Evolutionary conservation across 2,329 filamentous ascomycete species (phyloP).

Genomic region (Chrysosporium queenslandicum): DNA sequence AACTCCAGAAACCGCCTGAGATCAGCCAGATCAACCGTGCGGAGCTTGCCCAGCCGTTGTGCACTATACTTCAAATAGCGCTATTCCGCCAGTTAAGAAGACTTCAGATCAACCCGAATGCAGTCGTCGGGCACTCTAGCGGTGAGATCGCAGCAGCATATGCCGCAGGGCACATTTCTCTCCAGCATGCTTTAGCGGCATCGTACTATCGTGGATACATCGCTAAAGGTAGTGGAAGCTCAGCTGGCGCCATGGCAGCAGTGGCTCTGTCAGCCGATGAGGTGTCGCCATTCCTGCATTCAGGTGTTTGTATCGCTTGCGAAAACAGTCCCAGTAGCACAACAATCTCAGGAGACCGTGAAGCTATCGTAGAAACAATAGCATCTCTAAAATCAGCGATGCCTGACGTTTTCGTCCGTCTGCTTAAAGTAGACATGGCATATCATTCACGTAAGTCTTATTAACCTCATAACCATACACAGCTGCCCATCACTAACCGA

Average conservation of each 20-base stretch:
- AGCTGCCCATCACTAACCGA: too few relatives aligned
- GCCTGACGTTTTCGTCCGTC: slow-evolving; percentile 7
- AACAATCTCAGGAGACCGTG: slow-evolving; percentile 15
- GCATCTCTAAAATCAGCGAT: not conserved
- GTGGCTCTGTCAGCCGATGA: slow-evolving; percentile 6
- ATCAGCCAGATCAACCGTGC: too few relatives aligned
- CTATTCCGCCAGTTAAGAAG: slow-evolving; percentile 7
- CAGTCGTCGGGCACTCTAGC: slow-evolving; percentile 17
- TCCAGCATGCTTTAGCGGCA: slow-evolving; percentile 31
- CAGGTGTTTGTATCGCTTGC: slow-evolving; percentile 14
- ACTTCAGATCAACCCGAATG: slow-evolving; percentile 10
- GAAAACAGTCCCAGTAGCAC: slow-evolving; percentile 14
- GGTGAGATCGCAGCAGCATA: slow-evolving; percentile 19
- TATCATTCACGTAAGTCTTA: slow-evolving; percentile 17
- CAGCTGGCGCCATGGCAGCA: slow-evolving; percentile 14
- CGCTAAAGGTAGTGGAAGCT: not conserved
- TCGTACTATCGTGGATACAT: slow-evolving; percentile 36
- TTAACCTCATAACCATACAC: not conserved
- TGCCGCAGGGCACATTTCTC: slow-evolving; percentile 22
- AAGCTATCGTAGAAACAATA: not conserved
- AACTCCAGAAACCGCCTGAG: too few relatives aligned
- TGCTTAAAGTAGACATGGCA: slow-evolving; percentile 11
- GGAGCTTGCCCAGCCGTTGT: slow-evolving; percentile 14
- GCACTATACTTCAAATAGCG: slow-evolving; percentile 16
- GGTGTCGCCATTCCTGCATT: not conserved